A percentile compares a stretch with the other conserved stretches of the same genome.
phyloP scores from a whole-genome alignment of 2,329 filamentous ascomycete genomes.

The Fusarium sacchari region DNA sequence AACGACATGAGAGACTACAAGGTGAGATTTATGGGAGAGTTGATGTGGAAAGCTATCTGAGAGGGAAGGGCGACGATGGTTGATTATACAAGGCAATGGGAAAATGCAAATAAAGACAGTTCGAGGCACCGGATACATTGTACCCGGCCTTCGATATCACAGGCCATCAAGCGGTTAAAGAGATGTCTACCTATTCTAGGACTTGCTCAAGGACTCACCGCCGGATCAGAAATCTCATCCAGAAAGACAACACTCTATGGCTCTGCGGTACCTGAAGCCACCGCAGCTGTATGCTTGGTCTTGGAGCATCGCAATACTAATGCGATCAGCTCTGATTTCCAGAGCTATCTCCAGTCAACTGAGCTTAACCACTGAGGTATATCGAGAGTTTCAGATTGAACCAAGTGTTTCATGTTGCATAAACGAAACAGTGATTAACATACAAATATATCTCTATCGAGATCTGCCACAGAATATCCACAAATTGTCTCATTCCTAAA shows the following conservation, averaged over 20 bases:
- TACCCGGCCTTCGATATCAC: not conserved
- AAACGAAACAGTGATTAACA: not conserved
- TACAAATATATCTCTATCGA: not conserved
- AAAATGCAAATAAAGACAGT: not conserved
- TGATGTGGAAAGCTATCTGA: slow-evolving; percentile 81
- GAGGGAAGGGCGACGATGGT: slow-evolving; percentile 49
- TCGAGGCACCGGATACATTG: not conserved
- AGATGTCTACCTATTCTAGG: slow-evolving; percentile 3
- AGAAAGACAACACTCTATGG: not conserved
- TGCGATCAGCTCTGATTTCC: not conserved
- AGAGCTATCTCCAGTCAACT: not conserved
- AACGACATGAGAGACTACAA: slow-evolving; percentile 70
- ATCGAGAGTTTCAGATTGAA: not conserved
- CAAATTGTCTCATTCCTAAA: not conserved
- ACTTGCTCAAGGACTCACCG: slow-evolving; percentile 18
- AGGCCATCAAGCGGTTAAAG: not conserved
- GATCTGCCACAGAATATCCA: not conserved
- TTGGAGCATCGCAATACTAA: not conserved
- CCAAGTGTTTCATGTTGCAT: slow-evolving; percentile 12
- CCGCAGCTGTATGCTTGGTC: no score
- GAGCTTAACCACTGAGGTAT: not conserved
- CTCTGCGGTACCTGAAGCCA: not conserved
- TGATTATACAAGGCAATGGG: not conserved
- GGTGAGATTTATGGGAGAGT: slow-evolving; percentile 78
- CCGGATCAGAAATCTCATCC: not conserved